These are phyloP conservation scores for Diplodia corticola DNA, from an alignment of 2,329 filamentous ascomycete species.

Conservation along the genomic window DNA sequence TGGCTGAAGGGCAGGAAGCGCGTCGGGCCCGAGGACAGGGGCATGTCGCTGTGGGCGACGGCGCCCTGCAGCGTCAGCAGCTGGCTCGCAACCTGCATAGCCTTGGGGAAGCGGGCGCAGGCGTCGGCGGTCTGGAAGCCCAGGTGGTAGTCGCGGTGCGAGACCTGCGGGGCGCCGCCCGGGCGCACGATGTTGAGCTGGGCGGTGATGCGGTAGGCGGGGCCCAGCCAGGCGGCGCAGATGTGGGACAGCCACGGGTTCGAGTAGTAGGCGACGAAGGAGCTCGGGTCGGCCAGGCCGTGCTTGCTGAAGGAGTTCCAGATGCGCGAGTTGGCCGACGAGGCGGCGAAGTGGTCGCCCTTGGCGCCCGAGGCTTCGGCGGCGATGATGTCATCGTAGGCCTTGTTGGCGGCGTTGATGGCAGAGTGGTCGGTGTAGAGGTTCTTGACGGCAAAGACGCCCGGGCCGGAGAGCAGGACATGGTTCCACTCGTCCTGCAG, in stretches of 20 bases:
- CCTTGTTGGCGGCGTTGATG: slow-evolving; percentile 50
- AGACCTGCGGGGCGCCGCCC: slow-evolving; percentile 57
- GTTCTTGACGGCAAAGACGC: slow-evolving; percentile 59
- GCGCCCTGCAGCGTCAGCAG: slow-evolving; percentile 64
- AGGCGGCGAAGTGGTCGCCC: slow-evolving; percentile 63
- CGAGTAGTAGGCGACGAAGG: slow-evolving; percentile 60
- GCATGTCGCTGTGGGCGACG: slow-evolving; percentile 63
- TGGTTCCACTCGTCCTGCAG: slow-evolving; percentile 64
- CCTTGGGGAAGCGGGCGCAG: slow-evolving; percentile 52
- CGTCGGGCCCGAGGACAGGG: slow-evolving; percentile 59
- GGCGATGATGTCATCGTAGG: slow-evolving; percentile 53
- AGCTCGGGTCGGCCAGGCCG: slow-evolving; percentile 51
- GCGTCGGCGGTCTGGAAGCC: slow-evolving; percentile 58
- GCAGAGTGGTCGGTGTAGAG: slow-evolving; percentile 50
- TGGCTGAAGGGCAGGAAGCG: slow-evolving; percentile 63
- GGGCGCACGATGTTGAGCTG: slow-evolving; percentile 65
- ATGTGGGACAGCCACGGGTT: slow-evolving; percentile 60
- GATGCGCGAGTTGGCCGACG: slow-evolving; percentile 60
- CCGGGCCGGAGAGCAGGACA: slow-evolving; percentile 57
- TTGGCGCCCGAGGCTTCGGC: slow-evolving; percentile 43
- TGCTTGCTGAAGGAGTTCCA: slow-evolving; percentile 69
- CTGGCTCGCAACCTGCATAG: slow-evolving; percentile 56
- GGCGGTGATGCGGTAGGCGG: slow-evolving; percentile 60
- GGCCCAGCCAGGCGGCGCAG: slow-evolving; percentile 59
- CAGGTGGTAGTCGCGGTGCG: slow-evolving; percentile 65